Evolutionary conservation across 176 grass and related monocot species (phyloP).

Genomic region (Cymbopogon citratus): DNA sequence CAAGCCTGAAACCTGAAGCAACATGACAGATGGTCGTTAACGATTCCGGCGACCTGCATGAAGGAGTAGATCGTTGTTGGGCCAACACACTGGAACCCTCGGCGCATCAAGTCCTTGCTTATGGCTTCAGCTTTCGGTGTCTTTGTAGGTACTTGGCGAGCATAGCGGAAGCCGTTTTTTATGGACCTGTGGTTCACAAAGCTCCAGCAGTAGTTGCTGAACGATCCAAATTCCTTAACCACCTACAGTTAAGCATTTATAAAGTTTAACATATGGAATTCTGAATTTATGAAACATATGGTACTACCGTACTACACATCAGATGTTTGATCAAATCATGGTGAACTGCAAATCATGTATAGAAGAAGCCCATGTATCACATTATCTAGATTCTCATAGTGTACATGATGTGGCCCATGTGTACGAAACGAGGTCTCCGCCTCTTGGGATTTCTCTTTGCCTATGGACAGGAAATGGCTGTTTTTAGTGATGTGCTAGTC

Average conservation of each 20-base stretch:
- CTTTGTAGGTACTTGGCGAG: constrained; percentile 50
- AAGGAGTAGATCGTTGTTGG: constrained; percentile 61
- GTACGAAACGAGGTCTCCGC: neutral
- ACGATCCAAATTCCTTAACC: constrained; percentile 50
- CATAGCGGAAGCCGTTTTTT: constrained; percentile 35
- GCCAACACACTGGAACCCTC: constrained; percentile 60
- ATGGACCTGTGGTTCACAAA: constrained; percentile 54
- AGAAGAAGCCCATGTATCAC: neutral
- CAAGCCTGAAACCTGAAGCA: constrained; percentile 54
- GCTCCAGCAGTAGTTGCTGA: constrained; percentile 58
- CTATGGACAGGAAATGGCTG: neutral
- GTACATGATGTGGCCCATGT: neutral
- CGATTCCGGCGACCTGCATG: constrained; percentile 58
- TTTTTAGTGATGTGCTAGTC: neutral
- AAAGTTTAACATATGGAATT: neutral
- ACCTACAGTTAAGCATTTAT: constrained; percentile 22
- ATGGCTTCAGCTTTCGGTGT: constrained; percentile 59
- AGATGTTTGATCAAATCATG: neutral
- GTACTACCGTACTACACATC: neutral
- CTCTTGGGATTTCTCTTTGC: neutral
- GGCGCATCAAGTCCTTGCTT: constrained; percentile 62
- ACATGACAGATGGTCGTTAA: constrained; percentile 47
- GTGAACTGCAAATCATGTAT: neutral
- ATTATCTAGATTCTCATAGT: neutral
- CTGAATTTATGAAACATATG: neutral